phyloP scores from a whole-genome alignment of 768 basidiomycete species.

The Xerocomellus chrysenteron region DNA sequence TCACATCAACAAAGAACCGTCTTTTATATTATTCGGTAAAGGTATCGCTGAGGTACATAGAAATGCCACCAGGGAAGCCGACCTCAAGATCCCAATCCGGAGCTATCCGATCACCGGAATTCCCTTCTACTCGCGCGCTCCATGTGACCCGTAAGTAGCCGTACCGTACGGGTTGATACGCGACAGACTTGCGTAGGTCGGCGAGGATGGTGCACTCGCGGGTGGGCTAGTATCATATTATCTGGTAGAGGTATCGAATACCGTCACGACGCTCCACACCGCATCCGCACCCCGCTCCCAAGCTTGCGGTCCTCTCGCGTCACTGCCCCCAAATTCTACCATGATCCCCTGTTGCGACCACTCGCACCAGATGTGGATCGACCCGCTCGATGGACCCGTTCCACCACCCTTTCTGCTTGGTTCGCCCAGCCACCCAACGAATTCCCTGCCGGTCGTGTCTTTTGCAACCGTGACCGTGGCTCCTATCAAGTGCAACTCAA shows the following conservation, averaged over 20 bases:
- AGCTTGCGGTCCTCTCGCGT: conserved; percentile 76
- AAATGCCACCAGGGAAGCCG: too few species aligned
- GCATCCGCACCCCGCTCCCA: conserved; percentile 88
- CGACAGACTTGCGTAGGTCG: too few species aligned
- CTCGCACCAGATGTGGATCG: conserved; percentile 92
- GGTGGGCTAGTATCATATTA: too few species aligned
- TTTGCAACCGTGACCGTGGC: conserved; percentile 44
- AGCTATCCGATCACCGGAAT: too few species aligned
- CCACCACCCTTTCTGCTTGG: conserved; percentile 92
- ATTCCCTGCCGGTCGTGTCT: conserved; percentile 70
- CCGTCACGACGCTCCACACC: conserved; percentile 69
- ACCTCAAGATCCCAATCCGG: too few species aligned
- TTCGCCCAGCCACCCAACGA: conserved; percentile 76
- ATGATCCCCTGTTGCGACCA: conserved; percentile 82
- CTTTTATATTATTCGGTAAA: conserved; percentile 8
- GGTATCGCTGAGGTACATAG: too few species aligned
- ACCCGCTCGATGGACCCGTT: conserved; percentile 76
- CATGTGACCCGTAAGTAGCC: too few species aligned
- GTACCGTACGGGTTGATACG: too few species aligned
- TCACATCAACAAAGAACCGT: background rate
- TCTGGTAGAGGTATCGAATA: conserved; percentile 39
- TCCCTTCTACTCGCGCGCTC: too few species aligned
- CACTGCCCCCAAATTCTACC: conserved; percentile 82
- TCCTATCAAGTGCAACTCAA: conserved; percentile 43
- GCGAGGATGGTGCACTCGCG: too few species aligned